Evolutionary conservation across 2,329 filamentous ascomycete genomes (phyloP).

Genomic region (Pezicula carpinea): DNA sequence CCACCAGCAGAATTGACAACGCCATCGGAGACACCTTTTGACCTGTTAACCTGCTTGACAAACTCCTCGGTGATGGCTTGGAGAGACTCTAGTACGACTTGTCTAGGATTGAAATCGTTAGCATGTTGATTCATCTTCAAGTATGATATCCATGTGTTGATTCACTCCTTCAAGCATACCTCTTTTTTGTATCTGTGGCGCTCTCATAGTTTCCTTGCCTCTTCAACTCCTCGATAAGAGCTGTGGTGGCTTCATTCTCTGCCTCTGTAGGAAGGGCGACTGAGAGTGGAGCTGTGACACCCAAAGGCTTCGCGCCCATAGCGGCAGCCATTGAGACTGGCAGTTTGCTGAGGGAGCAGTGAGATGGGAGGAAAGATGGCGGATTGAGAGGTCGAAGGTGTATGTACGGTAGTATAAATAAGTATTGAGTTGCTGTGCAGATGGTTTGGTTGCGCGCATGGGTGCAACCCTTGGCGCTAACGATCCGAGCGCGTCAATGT

Average conservation of each 20-base stretch:
- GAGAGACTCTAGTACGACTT: conserved; percentile 67
- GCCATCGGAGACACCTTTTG: conserved; percentile 60
- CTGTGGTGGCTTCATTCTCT: conserved; percentile 73
- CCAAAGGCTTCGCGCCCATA: conserved; percentile 32
- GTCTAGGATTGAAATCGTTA: conserved; percentile 36
- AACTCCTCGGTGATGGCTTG: conserved; percentile 82
- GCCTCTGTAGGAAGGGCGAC: conserved; percentile 67
- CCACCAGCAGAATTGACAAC: conserved; percentile 81
- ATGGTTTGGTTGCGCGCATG: neutral
- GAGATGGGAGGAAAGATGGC: neutral
- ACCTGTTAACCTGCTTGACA: conserved; percentile 65
- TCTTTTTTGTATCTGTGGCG: conserved; percentile 74
- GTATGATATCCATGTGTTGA: too few relatives aligned
- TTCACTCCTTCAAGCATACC: conserved; percentile 42
- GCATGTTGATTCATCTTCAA: conserved; percentile 1
- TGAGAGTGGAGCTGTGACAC: conserved; percentile 83
- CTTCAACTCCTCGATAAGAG: conserved; percentile 79
- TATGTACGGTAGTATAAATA: too few relatives aligned
- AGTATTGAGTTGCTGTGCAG: too few relatives aligned
- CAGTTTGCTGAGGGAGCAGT: neutral
- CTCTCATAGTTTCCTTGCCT: conserved; percentile 89
- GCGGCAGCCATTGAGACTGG: conserved; percentile 22
- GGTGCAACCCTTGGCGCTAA: too few relatives aligned
- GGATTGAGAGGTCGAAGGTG: neutral
- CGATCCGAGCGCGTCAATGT: neutral